Base-by-base conservation (phyloP, 2,329 filamentous ascomycete genomes). In the Aspergillus felis region DNA sequence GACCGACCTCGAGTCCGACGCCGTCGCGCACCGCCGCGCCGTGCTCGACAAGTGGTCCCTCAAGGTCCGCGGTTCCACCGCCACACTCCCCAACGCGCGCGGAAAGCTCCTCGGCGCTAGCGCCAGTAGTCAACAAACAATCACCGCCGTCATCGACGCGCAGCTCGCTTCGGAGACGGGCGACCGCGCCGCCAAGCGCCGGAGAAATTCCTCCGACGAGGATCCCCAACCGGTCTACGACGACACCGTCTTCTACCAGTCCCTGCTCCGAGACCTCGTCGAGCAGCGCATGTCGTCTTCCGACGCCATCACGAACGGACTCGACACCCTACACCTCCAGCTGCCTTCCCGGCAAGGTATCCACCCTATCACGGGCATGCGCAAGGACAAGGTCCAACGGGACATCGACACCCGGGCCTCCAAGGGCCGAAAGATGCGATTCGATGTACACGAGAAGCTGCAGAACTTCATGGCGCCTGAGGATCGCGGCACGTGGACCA, bases 381-480 rank as follows among this genome's bases (percentile, higher is more conserved):
- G 74, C 50, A 77, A 78, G 58, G 74, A 77, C 61, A 96, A 93
- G 80, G 83, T 88, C 57, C 89, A 89, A 76, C 89, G 90, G 70
- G 84, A 87, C 29, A 90, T 97, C 4, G 94, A 99, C 73, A 92
- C 92, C 22, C 94, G 92, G 72, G 94, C 94, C 0, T 96, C 91
- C 72, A 97, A 97, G 76, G 94, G 94, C 5, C 82, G 94, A 51
- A 97, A 97, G 79, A 84, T 99, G 82, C 84, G 91, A 42, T 99
- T 93, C 76, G 94, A 90, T 17, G 91, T 97, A 49, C 92, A 97
- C 71, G 93, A 97, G 79, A 97, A 97, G 79, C 76, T 99, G 69
- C 91, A 96, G 78, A 97, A 97, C 74, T 97, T 97, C 71, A 97
- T 97, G 92, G 92, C 92, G 10, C 87, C 92, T 0, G 91, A 97